Conservation (phyloP, 2,329 filamentous ascomycete species). For the Alternaria hordeiaustralica region DNA sequence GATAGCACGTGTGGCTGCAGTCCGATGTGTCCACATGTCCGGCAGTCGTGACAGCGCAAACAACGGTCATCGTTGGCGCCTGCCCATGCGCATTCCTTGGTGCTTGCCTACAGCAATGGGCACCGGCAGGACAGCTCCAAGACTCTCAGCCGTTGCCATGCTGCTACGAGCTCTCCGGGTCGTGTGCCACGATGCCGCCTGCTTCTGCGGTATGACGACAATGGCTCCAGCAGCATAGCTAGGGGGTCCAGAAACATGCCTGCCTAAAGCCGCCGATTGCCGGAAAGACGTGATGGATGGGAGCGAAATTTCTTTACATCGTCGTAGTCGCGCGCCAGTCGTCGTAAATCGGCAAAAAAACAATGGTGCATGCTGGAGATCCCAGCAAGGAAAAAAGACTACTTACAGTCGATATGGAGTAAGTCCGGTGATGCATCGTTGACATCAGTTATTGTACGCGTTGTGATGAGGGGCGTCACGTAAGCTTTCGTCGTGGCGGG, state of each 20-base stretch:
- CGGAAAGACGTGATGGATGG: slow-evolving; percentile 29
- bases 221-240: slow-evolving; percentile 11
- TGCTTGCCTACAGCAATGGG: slow-evolving; percentile 5
- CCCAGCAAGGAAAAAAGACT: slow-evolving; percentile 12
- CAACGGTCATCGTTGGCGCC: slow-evolving; percentile 1
- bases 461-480: slow-evolving; percentile 4
- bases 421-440: slow-evolving; percentile 41
- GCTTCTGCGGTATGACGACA: slow-evolving; percentile 32
- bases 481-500: slow-evolving; percentile 19
- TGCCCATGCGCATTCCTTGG: slow-evolving; percentile 11
- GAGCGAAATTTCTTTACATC: slow-evolving; percentile 19
- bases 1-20: slow-evolving; percentile 28
- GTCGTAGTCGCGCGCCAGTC: slow-evolving; percentile 11
- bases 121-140: slow-evolving; percentile 5
- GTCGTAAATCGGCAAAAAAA: slow-evolving; percentile 27
- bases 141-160: not conserved
- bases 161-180: slow-evolving; percentile 18
- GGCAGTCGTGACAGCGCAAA: slow-evolving; percentile 13
- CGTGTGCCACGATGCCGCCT: slow-evolving; percentile 34
- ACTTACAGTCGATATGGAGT: slow-evolving; percentile 48
- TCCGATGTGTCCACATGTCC: slow-evolving; percentile 35
- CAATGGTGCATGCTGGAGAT: slow-evolving; percentile 10
- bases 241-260: slow-evolving; percentile 15
- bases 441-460: not conserved
- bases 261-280: slow-evolving; percentile 35